Base-by-base conservation (phyloP, 179 eudicot genomes). In the Beta lomatogona region DNA sequence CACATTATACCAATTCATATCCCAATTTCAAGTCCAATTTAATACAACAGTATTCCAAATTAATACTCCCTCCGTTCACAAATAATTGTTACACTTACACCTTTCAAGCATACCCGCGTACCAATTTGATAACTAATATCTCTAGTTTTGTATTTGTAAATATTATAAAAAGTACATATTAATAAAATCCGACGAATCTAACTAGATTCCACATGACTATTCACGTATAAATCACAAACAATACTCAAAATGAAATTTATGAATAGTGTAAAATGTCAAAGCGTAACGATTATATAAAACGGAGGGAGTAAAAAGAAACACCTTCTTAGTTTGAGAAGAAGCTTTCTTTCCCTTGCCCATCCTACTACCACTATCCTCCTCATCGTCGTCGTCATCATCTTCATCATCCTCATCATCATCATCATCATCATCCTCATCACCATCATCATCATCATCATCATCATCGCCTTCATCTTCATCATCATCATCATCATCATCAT, bases 311-410 rank as follows among this genome's bases (percentile, higher is more conserved):
- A 52, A 14, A 25, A 41, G 1, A 59, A 5, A 11, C 69, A 92
- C 97, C 94, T 92, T 92, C 88, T 92, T 91, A 75, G 89, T 87
- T 81, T 89, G 95, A 54, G 85, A 77, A 19, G 92, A 84, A 22
- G 83, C 82, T 73, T 70, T 85, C 68, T 81, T 82, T 57, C 80
- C 81, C 75, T 84, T 84, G 45, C 52, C 57, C 58, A 6, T 46
- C 46, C 10, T 73, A 14, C 67, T 25, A 2, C 71, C 79, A 48
- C 31, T 44, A 21, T 67, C 82, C 11, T 61, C 72, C 10, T 73
- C 79, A 4, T 67, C 71, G 1, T 50, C 85, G 0, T 68, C 81
- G 4, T 64, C 78, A 0, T 64, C 74, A 7, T 75, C 81, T 3
- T 72, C 76, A 1, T 58, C 86, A 1, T 72, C 82, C 5, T 80